A percentile compares a stretch with the other conserved stretches of the same genome.
Evolutionary conservation across 2,329 filamentous ascomycete genomes (phyloP).

Genomic region (Xylariaceae sp.): DNA sequence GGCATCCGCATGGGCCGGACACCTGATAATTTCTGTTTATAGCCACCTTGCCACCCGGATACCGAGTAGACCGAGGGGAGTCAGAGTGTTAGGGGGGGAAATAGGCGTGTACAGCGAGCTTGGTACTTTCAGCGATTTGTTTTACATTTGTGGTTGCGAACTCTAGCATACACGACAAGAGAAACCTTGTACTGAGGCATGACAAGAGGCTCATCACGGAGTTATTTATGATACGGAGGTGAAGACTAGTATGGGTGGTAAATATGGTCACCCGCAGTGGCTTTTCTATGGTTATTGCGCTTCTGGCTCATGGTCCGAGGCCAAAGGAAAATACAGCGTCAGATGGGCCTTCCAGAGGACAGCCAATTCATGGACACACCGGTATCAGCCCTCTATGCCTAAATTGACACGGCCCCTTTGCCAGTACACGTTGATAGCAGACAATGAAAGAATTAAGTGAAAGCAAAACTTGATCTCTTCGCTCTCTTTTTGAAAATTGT

Average conservation of each 20-base stretch:
- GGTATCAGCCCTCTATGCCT: background rate
- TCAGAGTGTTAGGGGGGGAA: background rate
- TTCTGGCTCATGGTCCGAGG: background rate
- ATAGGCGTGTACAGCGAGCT: slow-evolving; percentile 7
- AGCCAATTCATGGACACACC: background rate
- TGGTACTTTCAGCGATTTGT: slow-evolving; percentile 12
- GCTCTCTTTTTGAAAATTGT: background rate
- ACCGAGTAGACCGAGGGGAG: slow-evolving; percentile 2
- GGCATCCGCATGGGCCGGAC: slow-evolving; percentile 25
- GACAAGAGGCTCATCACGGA: background rate
- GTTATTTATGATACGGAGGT: background rate
- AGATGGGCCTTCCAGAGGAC: background rate
- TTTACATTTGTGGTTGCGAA: slow-evolving; percentile 5
- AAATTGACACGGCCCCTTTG: background rate
- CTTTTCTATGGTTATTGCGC: background rate
- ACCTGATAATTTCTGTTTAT: slow-evolving; percentile 16
- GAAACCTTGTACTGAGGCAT: slow-evolving; percentile 1
- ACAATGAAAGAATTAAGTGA: slow-evolving; percentile 2
- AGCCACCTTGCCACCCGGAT: slow-evolving; percentile 2
- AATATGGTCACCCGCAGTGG: background rate
- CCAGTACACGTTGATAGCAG: background rate
- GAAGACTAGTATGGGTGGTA: background rate
- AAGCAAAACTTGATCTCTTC: background rate
- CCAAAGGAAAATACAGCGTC: background rate
- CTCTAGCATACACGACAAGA: background rate